Base-by-base conservation (phyloP, 2,329 filamentous ascomycete species). In the Teratosphaeria gauchensis region DNA sequence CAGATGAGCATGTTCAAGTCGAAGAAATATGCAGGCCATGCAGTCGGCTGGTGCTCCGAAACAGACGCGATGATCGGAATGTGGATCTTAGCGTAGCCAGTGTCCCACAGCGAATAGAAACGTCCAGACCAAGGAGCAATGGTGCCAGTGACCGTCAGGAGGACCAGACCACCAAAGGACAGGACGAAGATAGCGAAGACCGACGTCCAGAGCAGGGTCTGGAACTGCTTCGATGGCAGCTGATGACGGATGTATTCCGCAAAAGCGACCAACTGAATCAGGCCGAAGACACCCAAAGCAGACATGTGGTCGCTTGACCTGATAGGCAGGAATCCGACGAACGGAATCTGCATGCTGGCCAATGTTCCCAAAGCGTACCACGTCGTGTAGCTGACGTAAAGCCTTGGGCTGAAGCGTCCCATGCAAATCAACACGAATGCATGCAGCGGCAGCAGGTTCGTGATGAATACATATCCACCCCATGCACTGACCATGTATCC, bases 1-100 rank as follows among this genome's bases (percentile, higher is more conserved):
- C 94, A 99, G 77, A 99, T 96, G 69, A 99, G 83, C 79, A 99
- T 86, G 80, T 95, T 96, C 67, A 99, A 82, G 70, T 99, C 94
- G 75, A 99, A 99, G 80, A 99, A 99, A 82, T 96, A 99, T 16
- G 95, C 90, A 2, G 94, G 94, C 94, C 94, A 99, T 51, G 94
- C 94, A 42, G 94, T 99, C 57, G 94, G 94, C 78, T 99, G 94
- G 78, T 99, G 94, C 78, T 99, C 94, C 1, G 94, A 99, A 53
- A 99, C 94, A n/a, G 94, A 99, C 3, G 94, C 94, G 73, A 99
- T 99, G 72, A 99, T 99, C 62, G 94, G 94, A 72, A 99, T 99
- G 72, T 99, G 94, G 64, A 97, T 95, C 82, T 99, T 99, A 69
- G 94, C 94, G 72, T 99, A 99, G 68, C 90, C 88, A 5, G 94